Evolutionary conservation across 176 grass and related monocot species (phyloP).

Genomic region (Rhynchospora breviuscula): DNA sequence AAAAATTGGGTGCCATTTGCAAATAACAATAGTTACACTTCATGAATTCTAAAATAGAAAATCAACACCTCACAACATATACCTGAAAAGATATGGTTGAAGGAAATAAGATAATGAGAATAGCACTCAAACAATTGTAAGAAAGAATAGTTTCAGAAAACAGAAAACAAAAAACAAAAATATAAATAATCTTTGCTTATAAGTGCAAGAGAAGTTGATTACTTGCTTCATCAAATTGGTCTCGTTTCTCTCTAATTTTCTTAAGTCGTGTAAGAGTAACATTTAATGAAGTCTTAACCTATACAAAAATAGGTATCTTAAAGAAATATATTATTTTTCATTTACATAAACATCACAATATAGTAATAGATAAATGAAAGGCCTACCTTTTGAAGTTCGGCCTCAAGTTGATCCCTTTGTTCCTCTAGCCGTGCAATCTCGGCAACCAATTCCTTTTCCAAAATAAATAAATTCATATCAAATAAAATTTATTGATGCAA

Average conservation of each 20-base stretch:
- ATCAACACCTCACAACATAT: too few relatives aligned
- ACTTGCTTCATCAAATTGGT: slow-evolving; percentile 94
- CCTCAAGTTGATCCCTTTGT: slow-evolving; percentile 65
- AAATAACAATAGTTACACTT: neutral
- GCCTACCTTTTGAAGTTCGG: slow-evolving; percentile 66
- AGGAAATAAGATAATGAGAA: slow-evolving; percentile 20
- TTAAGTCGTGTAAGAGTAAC: slow-evolving; percentile 53
- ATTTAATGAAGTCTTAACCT: slow-evolving; percentile 80
- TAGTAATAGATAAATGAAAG: slow-evolving; percentile 41
- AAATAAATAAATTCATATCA: neutral
- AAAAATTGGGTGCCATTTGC: neutral
- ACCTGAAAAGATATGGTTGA: slow-evolving; percentile 24
- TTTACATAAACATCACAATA: slow-evolving; percentile 30
- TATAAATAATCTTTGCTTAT: slow-evolving; percentile 65
- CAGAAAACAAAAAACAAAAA: slow-evolving; percentile 13
- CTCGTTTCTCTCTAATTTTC: slow-evolving; percentile 91
- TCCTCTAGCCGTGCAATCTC: slow-evolving; percentile 77
- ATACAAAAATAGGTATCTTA: slow-evolving; percentile 36
- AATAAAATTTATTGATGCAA: neutral
- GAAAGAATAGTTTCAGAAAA: neutral
- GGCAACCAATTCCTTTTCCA: slow-evolving; percentile 58
- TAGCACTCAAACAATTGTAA: neutral
- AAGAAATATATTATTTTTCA: slow-evolving; percentile 26
- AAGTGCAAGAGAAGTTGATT: slow-evolving; percentile 78
- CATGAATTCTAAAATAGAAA: neutral